These are phyloP conservation scores for Clonostachys sp. DNA, from an alignment of 2,329 filamentous ascomycete genomes.

Conservation along the genomic window DNA sequence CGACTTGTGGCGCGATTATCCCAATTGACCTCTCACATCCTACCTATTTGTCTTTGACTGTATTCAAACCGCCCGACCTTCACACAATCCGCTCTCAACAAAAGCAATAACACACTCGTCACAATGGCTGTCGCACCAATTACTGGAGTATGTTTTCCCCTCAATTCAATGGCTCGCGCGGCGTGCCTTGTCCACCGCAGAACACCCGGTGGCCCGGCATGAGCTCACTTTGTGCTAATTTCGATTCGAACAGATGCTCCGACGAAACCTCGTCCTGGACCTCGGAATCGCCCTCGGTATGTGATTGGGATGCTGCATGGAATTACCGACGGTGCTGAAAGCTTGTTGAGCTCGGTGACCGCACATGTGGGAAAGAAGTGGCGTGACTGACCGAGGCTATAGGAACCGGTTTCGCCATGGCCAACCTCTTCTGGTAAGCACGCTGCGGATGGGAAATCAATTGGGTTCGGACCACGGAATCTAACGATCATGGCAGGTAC, in stretches of 20 bases:
- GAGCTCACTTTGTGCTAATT: constrained; percentile 14
- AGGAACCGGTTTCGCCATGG: constrained; percentile 51
- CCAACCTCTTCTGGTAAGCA: constrained; percentile 53
- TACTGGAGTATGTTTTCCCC: constrained; percentile 47
- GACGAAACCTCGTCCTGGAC: constrained; percentile 53
- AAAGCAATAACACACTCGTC: constrained; percentile 6
- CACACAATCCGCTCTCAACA: too few relatives aligned
- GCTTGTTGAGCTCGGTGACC: too few relatives aligned
- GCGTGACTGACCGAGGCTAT: not conserved
- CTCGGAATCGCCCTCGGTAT: constrained; percentile 51
- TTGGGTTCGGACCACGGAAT: not conserved
- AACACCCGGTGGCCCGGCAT: not conserved
- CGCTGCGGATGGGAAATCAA: not conserved
- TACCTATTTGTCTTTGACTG: too few relatives aligned
- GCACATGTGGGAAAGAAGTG: too few relatives aligned
- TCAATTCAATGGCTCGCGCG: constrained; percentile 20
- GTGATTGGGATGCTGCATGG: constrained; percentile 13
- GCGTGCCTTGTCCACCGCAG: constrained; percentile 4
- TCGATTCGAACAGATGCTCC: constrained; percentile 45
- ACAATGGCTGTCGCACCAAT: constrained; percentile 54
- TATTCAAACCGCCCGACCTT: too few relatives aligned
- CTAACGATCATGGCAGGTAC: constrained; percentile 38
- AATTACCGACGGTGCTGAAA: too few relatives aligned
- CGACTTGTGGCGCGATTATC: too few relatives aligned
- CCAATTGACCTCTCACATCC: too few relatives aligned